Evolutionary conservation across 1,139 yeast genomes (phyloP).

Genomic region (Suhomyces bokatorum): DNA sequence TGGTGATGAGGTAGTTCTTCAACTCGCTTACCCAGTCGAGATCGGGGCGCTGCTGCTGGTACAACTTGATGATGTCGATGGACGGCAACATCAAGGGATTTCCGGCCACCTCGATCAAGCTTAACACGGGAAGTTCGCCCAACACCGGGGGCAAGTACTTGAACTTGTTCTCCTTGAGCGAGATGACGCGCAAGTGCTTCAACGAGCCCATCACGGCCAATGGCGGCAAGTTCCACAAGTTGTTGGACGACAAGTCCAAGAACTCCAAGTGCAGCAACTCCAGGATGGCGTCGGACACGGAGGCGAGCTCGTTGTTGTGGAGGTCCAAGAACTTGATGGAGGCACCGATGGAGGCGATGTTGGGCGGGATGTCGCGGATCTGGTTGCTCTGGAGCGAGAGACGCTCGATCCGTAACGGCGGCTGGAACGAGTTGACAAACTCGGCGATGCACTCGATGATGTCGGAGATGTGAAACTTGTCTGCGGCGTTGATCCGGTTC

Average conservation of each 20-base stretch:
- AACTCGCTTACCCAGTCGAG: slow-evolving; percentile 59
- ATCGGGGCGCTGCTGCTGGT: slow-evolving; percentile 41
- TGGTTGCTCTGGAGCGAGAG: slow-evolving; percentile 55
- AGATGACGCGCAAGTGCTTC: slow-evolving; percentile 54
- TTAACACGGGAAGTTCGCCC: slow-evolving; percentile 52
- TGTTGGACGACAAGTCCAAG: slow-evolving; percentile 66
- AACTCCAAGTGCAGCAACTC: slow-evolving; percentile 56
- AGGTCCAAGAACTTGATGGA: slow-evolving; percentile 64
- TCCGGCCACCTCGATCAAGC: slow-evolving; percentile 66
- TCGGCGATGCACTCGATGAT: slow-evolving; percentile 20
- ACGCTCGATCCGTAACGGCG: slow-evolving; percentile 48
- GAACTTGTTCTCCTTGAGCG: slow-evolving; percentile 63
- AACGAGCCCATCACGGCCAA: slow-evolving; percentile 23
- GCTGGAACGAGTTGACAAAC: slow-evolving; percentile 17
- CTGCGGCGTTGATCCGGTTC: slow-evolving; percentile 9
- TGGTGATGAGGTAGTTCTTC: slow-evolving; percentile 40
- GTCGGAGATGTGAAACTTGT: slow-evolving; percentile 12
- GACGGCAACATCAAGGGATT: slow-evolving; percentile 65
- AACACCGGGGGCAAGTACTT: slow-evolving; percentile 58
- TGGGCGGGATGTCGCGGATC: slow-evolving; percentile 48
- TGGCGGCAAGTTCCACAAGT: slow-evolving; percentile 43
- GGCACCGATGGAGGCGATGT: slow-evolving; percentile 44
- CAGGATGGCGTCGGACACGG: slow-evolving; percentile 50
- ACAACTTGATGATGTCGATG: slow-evolving; percentile 33
- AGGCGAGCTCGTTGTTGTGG: slow-evolving; percentile 56